phyloP scores from a whole-genome alignment of 768 basidiomycete genomes.

The Suillus subalutaceus region DNA sequence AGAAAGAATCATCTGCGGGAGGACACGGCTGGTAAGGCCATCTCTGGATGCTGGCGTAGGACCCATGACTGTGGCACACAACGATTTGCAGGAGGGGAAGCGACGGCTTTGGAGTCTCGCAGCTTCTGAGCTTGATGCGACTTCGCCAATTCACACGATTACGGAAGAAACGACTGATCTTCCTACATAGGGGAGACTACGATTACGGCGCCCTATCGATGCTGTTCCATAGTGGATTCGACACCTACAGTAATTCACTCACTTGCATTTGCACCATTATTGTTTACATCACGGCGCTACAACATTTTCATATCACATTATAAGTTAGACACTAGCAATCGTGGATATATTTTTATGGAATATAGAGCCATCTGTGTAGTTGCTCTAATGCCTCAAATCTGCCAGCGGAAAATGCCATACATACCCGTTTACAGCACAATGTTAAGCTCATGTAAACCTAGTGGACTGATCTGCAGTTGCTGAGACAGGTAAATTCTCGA shows the following conservation, averaged over 20 bases:
- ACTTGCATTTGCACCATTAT: neutral
- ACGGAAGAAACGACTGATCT: neutral
- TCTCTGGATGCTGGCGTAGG: constrained; percentile 19
- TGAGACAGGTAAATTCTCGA: neutral
- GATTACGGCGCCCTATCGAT: neutral
- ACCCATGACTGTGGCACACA: constrained; percentile 12
- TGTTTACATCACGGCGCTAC: neutral
- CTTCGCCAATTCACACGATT: constrained; percentile 1
- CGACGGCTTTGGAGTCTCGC: neutral
- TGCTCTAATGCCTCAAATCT: neutral
- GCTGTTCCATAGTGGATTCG: neutral
- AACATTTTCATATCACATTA: neutral
- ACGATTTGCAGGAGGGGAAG: neutral
- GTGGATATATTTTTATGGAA: neutral
- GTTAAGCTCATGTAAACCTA: neutral
- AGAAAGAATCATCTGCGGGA: constrained; percentile 38
- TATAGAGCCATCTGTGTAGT: neutral
- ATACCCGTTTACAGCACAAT: neutral
- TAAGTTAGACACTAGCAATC: neutral
- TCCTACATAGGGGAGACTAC: neutral
- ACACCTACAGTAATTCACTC: neutral
- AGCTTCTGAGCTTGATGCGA: neutral
- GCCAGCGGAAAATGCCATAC: neutral
- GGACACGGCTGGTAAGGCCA: constrained; percentile 30
- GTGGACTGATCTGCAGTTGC: neutral